A percentile compares a stretch with the other conserved stretches of the same genome.
These are phyloP conservation scores for Plasmodium falciparum DNA, from an alignment of 169 alveolate species.

Conservation along the genomic window DNA sequence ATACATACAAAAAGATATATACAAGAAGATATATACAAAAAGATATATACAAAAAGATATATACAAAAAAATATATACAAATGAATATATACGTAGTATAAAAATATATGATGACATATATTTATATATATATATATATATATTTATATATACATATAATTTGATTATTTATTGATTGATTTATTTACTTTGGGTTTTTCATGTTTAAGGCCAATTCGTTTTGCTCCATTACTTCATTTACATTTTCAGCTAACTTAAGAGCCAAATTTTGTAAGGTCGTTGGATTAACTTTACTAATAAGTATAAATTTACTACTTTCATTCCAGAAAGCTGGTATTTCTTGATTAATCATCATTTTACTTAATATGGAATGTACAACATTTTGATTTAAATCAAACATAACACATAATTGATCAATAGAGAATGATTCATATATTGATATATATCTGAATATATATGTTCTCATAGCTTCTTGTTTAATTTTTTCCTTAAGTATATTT, in stretches of 20 bases:
- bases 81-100: conserved; percentile 5
- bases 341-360: conserved; percentile 93
- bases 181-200: conserved; percentile 89
- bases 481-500: conserved; percentile 87
- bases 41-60: background rate
- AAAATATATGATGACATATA: background rate
- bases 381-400: conserved; percentile 89
- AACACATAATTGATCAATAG: conserved; percentile 88
- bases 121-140: background rate
- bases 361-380: conserved; percentile 89
- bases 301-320: conserved; percentile 90
- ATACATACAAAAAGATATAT: background rate
- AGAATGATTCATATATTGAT: conserved; percentile 89
- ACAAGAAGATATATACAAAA: background rate
- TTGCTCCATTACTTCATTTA: conserved; percentile 90
- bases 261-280: conserved; percentile 91
- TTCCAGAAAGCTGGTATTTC: conserved; percentile 94
- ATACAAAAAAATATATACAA: background rate
- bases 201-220: conserved; percentile 89
- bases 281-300: conserved; percentile 92
- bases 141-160: background rate
- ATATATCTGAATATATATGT: conserved; percentile 92
- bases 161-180: background rate
- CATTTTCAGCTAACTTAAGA: conserved; percentile 87
- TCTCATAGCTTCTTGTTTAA: conserved; percentile 95